phyloP scores from a whole-genome alignment of 2,329 filamentous ascomycete genomes.

The Colletotrichum graminicola region DNA sequence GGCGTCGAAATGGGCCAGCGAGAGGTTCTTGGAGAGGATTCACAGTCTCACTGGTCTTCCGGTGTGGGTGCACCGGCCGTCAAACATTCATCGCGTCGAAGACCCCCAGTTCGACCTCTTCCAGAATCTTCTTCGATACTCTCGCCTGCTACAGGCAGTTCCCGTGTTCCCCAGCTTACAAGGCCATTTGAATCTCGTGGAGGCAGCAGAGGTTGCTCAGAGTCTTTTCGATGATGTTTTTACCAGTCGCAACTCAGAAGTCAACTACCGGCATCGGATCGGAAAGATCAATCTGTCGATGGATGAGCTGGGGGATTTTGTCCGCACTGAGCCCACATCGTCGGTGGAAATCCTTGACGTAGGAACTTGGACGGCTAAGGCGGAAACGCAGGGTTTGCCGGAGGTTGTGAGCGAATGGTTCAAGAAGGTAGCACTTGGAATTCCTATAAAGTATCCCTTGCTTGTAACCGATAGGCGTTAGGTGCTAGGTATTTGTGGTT shows the following conservation, averaged over 20 bases:
- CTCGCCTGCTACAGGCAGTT: neutral
- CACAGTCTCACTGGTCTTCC: constrained; percentile 40
- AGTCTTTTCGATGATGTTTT: neutral
- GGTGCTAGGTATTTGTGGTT: no score
- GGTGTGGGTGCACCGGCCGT: constrained; percentile 48
- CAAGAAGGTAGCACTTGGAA: no score
- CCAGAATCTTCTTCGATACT: neutral
- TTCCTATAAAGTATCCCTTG: no score
- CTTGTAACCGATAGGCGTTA: no score
- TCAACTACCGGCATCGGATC: neutral
- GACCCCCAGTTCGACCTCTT: constrained; percentile 2
- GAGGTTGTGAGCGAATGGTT: no score
- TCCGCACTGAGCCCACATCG: no score
- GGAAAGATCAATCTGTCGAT: neutral
- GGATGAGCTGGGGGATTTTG: neutral
- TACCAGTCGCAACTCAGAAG: neutral
- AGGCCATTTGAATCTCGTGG: neutral
- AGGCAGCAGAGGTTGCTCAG: neutral
- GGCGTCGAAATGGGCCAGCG: constrained; percentile 52
- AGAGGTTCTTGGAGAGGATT: constrained; percentile 48
- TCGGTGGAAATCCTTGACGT: no score
- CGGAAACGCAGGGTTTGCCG: no score
- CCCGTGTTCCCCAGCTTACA: neutral
- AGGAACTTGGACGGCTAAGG: no score
- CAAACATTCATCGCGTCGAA: neutral